Conservation (phyloP, 768 basidiomycete genomes). For the Fistulinella prunicolor region DNA sequence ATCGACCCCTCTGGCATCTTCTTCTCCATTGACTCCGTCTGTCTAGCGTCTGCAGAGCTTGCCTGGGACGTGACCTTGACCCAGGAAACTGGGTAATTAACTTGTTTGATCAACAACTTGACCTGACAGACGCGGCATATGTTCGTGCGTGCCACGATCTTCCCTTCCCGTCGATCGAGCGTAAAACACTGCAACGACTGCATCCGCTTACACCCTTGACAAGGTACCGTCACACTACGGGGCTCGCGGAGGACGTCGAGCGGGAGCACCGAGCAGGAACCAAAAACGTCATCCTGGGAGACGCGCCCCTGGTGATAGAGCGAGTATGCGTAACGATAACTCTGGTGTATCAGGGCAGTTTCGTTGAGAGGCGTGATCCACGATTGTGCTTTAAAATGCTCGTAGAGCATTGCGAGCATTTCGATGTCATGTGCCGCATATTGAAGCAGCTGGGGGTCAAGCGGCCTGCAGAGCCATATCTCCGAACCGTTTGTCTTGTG, state of each 20-base stretch:
- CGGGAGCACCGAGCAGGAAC: conserved; percentile 20
- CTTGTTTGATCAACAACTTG: conserved; percentile 27
- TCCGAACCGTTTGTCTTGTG: conserved; percentile 30
- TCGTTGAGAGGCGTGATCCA: conserved; percentile 24
- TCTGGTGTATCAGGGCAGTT: conserved; percentile 17
- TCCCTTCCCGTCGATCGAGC: conserved; percentile 7
- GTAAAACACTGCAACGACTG: conserved; percentile 31
- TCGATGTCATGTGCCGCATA: conserved; percentile 45
- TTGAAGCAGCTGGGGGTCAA: conserved; percentile 34
- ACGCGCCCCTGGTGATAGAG: conserved; percentile 29
- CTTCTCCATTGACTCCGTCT: too few species aligned
- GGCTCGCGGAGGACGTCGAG: conserved; percentile 29
- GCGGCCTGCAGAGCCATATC: conserved; percentile 38
- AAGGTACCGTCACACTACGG: conserved; percentile 20
- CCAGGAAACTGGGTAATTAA: conserved; percentile 22
- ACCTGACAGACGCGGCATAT: conserved; percentile 31
- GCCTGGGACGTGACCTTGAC: conserved; percentile 16
- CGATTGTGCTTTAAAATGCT: conserved; percentile 27
- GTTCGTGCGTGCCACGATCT: conserved; percentile 23
- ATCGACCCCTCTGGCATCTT: too few species aligned
- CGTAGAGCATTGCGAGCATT: conserved; percentile 36
- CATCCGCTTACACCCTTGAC: conserved; percentile 26
- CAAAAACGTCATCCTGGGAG: conserved; percentile 23
- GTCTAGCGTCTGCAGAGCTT: too few species aligned
- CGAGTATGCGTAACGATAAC: conserved; percentile 30